phyloP scores from a whole-genome alignment of 805 yeast genomes.

The Cyberlindnera veronae region DNA sequence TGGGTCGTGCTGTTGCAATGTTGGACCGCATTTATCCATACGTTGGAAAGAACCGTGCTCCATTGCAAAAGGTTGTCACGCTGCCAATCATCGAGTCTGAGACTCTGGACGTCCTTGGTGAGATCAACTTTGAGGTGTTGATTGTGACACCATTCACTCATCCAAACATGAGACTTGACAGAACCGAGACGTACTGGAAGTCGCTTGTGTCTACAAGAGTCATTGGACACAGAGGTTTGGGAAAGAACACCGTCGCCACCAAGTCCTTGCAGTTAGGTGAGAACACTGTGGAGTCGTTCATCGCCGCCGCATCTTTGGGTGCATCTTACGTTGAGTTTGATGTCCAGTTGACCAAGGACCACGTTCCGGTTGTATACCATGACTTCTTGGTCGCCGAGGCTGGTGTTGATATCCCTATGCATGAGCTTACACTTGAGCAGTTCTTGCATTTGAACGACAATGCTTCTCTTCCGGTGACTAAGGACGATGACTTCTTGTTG shows the following conservation, averaged over 20 bases:
- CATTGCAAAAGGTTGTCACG: slow-evolving; percentile 61
- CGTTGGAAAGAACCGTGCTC: slow-evolving; percentile 65
- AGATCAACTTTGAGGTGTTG: slow-evolving; percentile 69
- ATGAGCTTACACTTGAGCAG: slow-evolving; percentile 83
- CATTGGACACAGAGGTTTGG: slow-evolving; percentile 94
- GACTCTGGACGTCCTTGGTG: slow-evolving; percentile 73
- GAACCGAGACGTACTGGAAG: slow-evolving; percentile 87
- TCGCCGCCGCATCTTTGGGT: slow-evolving; percentile 94
- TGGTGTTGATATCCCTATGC: slow-evolving; percentile 96
- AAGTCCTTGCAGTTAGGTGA: slow-evolving; percentile 90
- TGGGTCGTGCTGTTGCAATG: slow-evolving; percentile 84
- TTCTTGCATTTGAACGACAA: slow-evolving; percentile 53
- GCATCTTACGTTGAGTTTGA: slow-evolving; percentile 97
- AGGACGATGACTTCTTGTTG: slow-evolving; percentile 30
- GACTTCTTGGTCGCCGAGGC: slow-evolving; percentile 93
- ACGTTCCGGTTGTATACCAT: slow-evolving; percentile 89
- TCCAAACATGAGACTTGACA: slow-evolving; percentile 56
- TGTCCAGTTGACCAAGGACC: slow-evolving; percentile 90
- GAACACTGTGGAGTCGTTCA: slow-evolving; percentile 90
- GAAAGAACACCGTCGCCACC: slow-evolving; percentile 71
- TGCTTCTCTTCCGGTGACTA: slow-evolving; percentile 17
- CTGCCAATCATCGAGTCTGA: slow-evolving; percentile 73
- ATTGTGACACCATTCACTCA: slow-evolving; percentile 71
- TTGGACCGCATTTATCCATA: slow-evolving; percentile 57
- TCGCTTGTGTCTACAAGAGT: slow-evolving; percentile 84